Evolutionary conservation across 1,139 yeast species (phyloP).

Genomic region (Sugiyamaella paludigena): DNA sequence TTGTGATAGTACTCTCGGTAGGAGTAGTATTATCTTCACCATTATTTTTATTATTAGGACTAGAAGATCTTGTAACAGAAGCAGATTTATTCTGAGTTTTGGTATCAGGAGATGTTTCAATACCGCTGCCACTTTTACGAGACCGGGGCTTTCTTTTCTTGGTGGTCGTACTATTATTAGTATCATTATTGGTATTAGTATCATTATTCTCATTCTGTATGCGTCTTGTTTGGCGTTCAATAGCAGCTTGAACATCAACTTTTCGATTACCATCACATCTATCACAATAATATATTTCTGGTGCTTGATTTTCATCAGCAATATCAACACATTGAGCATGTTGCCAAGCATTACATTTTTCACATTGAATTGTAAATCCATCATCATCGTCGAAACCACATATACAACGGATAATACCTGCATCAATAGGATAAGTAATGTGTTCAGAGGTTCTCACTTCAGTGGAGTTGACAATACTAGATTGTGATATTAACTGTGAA

Average conservation of each 20-base stretch:
- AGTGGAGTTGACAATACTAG: background rate
- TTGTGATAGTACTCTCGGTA: background rate
- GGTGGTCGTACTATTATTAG: conserved; percentile 2
- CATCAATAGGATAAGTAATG: conserved; percentile 43
- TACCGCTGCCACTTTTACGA: background rate
- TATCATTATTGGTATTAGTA: background rate
- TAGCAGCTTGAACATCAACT: conserved; percentile 52
- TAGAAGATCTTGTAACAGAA: background rate
- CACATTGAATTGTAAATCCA: conserved; percentile 94
- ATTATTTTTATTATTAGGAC: background rate
- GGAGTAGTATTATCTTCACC: conserved; percentile 1
- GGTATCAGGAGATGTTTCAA: background rate
- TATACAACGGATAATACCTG: conserved; percentile 85
- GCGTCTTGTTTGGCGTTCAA: conserved; percentile 30
- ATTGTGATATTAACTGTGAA: background rate
- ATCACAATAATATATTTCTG: conserved; percentile 81
- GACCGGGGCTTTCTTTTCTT: conserved; percentile 10
- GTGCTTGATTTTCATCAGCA: conserved; percentile 66
- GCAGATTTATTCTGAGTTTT: background rate
- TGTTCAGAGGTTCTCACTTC: background rate
- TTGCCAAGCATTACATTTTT: conserved; percentile 89
- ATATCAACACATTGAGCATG: conserved; percentile 89
- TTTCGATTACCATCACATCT: conserved; percentile 61
- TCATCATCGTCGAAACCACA: conserved; percentile 91
- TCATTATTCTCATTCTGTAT: conserved; percentile 10